phyloP scores from a whole-genome alignment of 2,329 filamentous ascomycete species.

The Lecanoromycetidae sp. region DNA sequence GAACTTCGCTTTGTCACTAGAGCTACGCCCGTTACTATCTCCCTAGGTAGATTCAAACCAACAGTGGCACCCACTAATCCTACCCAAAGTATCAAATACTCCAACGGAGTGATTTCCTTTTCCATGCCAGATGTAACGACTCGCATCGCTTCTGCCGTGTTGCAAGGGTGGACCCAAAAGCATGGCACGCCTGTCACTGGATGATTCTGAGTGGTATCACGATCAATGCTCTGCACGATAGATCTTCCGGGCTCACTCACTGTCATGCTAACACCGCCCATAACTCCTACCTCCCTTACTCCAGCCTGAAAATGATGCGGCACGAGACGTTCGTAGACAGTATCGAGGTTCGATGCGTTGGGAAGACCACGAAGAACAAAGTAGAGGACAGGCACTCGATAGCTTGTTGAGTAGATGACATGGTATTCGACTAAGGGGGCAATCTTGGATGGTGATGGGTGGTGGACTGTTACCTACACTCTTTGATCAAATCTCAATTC shows the following conservation, averaged over 20 bases:
- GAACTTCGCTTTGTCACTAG: too few species aligned
- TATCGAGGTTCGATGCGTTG: conserved; percentile 50
- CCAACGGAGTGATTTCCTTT: conserved; percentile 33
- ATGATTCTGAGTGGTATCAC: conserved; percentile 54
- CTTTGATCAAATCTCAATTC: not conserved
- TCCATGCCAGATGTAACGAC: conserved; percentile 38
- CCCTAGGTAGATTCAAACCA: conserved; percentile 46
- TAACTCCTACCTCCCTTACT: conserved; percentile 49
- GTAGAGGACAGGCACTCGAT: conserved; percentile 64
- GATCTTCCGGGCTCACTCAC: conserved; percentile 41
- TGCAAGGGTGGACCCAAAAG: conserved; percentile 90
- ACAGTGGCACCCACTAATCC: conserved; percentile 74
- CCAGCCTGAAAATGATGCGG: conserved; percentile 51
- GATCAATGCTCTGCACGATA: conserved; percentile 12
- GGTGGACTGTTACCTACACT: conserved; percentile 13
- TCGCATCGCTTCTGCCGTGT: conserved; percentile 69
- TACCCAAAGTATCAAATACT: conserved; percentile 80
- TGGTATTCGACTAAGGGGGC: conserved; percentile 50
- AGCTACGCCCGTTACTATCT: not conserved
- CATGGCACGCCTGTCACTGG: conserved; percentile 64
- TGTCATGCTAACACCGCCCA: conserved; percentile 64
- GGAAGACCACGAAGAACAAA: conserved; percentile 53
- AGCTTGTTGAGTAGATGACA: conserved; percentile 62
- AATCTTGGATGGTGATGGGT: not conserved
- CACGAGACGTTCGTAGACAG: conserved; percentile 59